phyloP scores from a whole-genome alignment of 495 filamentous ascomycete species.

The Podospora tetraspora region DNA sequence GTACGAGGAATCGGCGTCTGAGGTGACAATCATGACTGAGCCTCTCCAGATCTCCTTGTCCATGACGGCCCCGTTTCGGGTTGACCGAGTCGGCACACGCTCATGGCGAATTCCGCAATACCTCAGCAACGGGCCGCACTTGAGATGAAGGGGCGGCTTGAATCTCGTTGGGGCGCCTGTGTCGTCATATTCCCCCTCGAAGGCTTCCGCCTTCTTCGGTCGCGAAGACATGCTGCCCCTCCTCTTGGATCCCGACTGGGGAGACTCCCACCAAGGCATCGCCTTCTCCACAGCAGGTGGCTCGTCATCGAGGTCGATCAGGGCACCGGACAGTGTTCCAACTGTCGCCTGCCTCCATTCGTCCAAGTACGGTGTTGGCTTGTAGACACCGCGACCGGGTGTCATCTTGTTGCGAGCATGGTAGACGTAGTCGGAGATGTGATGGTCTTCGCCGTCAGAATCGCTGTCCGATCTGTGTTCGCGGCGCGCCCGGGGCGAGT shows the following conservation, averaged over 20 bases:
- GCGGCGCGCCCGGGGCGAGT: constrained; percentile 11
- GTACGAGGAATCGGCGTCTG: constrained; percentile 74
- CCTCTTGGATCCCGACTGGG: constrained; percentile 31
- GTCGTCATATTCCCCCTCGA: constrained; percentile 49
- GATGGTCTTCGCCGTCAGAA: constrained; percentile 26
- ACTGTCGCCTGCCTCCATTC: constrained; percentile 56
- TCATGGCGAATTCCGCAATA: constrained; percentile 76
- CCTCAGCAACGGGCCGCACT: constrained; percentile 82
- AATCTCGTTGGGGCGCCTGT: constrained; percentile 60
- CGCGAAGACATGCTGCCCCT: constrained; percentile 34
- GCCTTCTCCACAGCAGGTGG: constrained; percentile 34
- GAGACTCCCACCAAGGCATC: constrained; percentile 51
- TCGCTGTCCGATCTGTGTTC: constrained; percentile 19
- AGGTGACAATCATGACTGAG: constrained; percentile 88
- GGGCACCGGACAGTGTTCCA: constrained; percentile 44
- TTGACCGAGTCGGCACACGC: constrained; percentile 27
- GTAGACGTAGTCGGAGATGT: constrained; percentile 42
- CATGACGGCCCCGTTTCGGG: constrained; percentile 32
- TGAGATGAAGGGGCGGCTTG: constrained; percentile 75
- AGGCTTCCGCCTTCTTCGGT: constrained; percentile 39
- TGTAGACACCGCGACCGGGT: constrained; percentile 41
- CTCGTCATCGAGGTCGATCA: constrained; percentile 45
- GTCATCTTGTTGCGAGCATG: constrained; percentile 37
- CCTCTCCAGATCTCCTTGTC: constrained; percentile 85
- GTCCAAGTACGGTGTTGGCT: constrained; percentile 44